Conservation (phyloP, 179 eudicot genomes). For the Heliamphora pulchella region DNA sequence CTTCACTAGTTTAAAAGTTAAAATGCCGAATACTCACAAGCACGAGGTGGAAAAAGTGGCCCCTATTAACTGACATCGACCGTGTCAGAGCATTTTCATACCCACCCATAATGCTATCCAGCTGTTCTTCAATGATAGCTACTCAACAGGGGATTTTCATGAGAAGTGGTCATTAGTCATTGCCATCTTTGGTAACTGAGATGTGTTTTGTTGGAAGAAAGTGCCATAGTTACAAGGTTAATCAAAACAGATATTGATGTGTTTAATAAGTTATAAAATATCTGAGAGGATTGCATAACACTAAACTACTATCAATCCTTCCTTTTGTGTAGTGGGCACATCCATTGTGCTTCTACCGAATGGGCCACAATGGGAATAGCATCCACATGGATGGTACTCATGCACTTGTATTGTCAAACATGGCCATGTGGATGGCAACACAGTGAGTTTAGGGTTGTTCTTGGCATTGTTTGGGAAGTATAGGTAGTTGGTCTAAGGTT, state of each 20-base stretch:
- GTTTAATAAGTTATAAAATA: not conserved
- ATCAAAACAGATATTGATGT: not conserved
- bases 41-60: not conserved
- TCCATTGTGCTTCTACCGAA: not conserved
- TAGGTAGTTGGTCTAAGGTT: too few species aligned
- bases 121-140: not conserved
- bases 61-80: not conserved
- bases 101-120: not conserved
- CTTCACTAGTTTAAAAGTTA: too few species aligned
- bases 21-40: too few species aligned
- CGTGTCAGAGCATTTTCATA: not conserved
- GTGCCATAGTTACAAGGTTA: not conserved
- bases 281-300: not conserved
- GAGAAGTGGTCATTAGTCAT: too few species aligned
- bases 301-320: not conserved
- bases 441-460: too few species aligned
- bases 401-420: not conserved
- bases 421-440: not conserved
- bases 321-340: not conserved
- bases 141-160: too few species aligned
- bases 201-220: not conserved
- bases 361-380: not conserved
- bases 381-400: not conserved
- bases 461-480: too few species aligned
- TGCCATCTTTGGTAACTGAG: too few species aligned